Conservation (phyloP, 495 filamentous ascomycete genomes). For the Aspergillus homomorphus region DNA sequence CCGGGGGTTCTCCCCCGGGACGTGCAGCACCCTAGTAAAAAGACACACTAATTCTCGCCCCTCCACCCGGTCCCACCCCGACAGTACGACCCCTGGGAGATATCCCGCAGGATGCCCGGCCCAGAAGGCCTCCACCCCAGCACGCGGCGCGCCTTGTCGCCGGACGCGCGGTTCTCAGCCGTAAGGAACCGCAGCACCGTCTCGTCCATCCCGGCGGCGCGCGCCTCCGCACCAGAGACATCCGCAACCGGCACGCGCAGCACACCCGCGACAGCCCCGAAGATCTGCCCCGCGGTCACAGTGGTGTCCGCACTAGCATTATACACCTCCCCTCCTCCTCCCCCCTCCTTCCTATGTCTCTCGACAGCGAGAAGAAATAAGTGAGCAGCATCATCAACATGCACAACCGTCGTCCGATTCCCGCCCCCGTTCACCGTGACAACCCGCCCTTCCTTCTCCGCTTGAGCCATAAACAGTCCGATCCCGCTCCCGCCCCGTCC, state of each 20-base stretch:
- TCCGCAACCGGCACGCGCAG: constrained; percentile 30
- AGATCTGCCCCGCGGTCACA: constrained; percentile 38
- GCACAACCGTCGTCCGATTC: constrained; percentile 41
- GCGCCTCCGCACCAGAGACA: constrained; percentile 29
- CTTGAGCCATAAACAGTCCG: constrained; percentile 31
- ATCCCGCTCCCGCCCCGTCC: constrained; percentile 37
- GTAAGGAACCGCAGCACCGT: constrained; percentile 24
- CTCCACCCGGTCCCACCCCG: too few relatives aligned
- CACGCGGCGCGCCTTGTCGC: constrained; percentile 35
- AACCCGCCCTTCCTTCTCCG: constrained; percentile 28
- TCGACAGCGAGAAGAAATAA: constrained; percentile 43
- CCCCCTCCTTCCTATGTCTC: too few relatives aligned
- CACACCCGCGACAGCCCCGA: constrained; percentile 32
- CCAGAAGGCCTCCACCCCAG: constrained; percentile 39
- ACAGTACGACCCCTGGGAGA: constrained; percentile 31
- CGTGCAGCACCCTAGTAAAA: too few relatives aligned
- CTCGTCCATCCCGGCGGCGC: constrained; percentile 27
- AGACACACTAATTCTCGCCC: too few relatives aligned
- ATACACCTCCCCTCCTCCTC: constrained; percentile 32
- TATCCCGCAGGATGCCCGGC: constrained; percentile 35
- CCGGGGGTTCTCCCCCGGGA: too few relatives aligned
- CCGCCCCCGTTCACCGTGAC: constrained; percentile 35
- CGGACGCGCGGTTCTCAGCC: constrained; percentile 38
- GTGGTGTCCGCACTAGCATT: constrained; percentile 43
- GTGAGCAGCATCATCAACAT: constrained; percentile 39